Evolutionary conservation across 129 eudicot species (phyloP).

Genomic region (Artemisia tridentata): DNA sequence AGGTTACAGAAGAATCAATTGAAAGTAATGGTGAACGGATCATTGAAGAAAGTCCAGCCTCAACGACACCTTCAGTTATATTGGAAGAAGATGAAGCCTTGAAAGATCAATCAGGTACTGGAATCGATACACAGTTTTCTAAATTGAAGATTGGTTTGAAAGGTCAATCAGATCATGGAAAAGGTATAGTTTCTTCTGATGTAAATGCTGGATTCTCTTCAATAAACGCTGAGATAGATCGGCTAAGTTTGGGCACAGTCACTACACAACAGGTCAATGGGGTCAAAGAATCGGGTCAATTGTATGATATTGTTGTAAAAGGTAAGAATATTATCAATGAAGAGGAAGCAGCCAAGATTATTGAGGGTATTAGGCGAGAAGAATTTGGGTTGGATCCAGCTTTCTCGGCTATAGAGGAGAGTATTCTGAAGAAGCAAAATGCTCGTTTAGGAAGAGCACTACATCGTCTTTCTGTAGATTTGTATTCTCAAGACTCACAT

Average conservation of each 20-base stretch:
- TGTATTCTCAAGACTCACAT: slow-evolving; percentile 93
- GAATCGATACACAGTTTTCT: slow-evolving; percentile 1
- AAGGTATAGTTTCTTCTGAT: slow-evolving; percentile 15
- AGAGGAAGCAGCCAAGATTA: slow-evolving; percentile 41
- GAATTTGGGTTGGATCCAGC: slow-evolving; percentile 86
- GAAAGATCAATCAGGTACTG: neutral
- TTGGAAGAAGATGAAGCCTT: neutral
- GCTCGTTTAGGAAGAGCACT: slow-evolving; percentile 95
- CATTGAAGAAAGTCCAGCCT: neutral
- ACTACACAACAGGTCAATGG: slow-evolving; percentile 50
- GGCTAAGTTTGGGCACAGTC: slow-evolving; percentile 27
- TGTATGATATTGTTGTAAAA: slow-evolving; percentile 53
- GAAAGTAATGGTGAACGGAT: slow-evolving; percentile 14
- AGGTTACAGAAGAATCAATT: no score
- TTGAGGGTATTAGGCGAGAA: slow-evolving; percentile 82
- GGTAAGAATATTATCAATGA: slow-evolving; percentile 32
- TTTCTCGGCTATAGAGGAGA: slow-evolving; percentile 50
- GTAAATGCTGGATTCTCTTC: neutral
- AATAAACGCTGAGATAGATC: slow-evolving; percentile 27
- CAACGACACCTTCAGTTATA: neutral
- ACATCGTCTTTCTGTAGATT: slow-evolving; percentile 86
- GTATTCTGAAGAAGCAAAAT: slow-evolving; percentile 80
- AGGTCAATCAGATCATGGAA: slow-evolving; percentile 19
- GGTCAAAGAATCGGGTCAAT: slow-evolving; percentile 58
- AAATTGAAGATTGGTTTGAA: slow-evolving; percentile 4